A percentile compares a stretch with the other conserved stretches of the same genome.
phyloP scores from a whole-genome alignment of 257 asterid species.

The Solanum medicagineum region DNA sequence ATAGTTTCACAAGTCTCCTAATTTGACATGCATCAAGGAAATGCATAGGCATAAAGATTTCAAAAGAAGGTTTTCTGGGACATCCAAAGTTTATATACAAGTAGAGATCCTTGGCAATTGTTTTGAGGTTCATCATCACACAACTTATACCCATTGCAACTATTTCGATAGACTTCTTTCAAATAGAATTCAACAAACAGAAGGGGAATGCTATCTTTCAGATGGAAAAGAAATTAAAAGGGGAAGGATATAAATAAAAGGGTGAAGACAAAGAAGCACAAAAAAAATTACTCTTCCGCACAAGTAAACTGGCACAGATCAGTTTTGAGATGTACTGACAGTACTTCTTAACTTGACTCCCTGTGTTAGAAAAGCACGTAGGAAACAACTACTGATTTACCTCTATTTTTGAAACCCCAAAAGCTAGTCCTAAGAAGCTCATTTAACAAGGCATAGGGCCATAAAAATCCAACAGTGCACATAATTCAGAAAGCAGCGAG shows the following conservation, averaged over 20 bases:
- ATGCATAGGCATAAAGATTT: background rate
- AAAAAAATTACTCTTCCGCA: background rate
- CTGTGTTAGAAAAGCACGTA: background rate
- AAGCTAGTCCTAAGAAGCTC: background rate
- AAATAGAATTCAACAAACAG: background rate
- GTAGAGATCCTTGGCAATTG: background rate
- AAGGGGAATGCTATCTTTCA: background rate
- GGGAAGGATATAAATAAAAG: background rate
- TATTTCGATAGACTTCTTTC: background rate
- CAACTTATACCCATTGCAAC: background rate
- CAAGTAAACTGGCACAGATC: background rate
- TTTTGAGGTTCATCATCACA: background rate
- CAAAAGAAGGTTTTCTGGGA: background rate
- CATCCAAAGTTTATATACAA: background rate
- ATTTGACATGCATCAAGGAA: background rate
- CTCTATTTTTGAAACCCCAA: background rate
- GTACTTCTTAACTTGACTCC: background rate
- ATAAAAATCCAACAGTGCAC: background rate
- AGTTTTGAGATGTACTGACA: background rate
- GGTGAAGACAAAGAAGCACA: background rate
- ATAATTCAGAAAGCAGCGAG: background rate
- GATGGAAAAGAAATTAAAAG: background rate
- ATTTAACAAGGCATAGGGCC: background rate
- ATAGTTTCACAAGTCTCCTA: background rate
- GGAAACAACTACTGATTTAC: background rate